Percentiles rank a stretch among this genome's conserved stretches.
Evolutionary conservation across 2,329 filamentous ascomycete species (phyloP).

Genomic region (Lecanicillium sp.): DNA sequence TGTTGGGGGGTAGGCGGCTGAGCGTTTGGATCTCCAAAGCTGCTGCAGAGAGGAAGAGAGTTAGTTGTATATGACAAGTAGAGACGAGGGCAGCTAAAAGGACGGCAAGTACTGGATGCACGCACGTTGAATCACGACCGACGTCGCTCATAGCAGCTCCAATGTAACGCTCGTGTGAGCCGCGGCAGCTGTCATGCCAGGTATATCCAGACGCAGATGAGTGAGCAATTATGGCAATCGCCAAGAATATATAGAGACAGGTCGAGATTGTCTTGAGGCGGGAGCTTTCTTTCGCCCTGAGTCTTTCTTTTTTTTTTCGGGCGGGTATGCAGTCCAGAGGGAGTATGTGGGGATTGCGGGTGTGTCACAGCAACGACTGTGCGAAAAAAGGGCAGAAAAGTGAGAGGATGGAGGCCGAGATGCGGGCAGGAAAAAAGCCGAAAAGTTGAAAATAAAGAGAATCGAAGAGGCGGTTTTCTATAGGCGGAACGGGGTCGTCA

Average conservation of each 20-base stretch:
- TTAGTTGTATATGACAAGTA: conserved; percentile 26
- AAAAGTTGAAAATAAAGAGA: too few relatives aligned
- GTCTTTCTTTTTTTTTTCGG: conserved; percentile 6
- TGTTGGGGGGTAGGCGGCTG: conserved; percentile 53
- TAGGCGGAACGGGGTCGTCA: not conserved
- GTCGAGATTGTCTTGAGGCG: conserved; percentile 11
- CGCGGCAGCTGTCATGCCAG: conserved; percentile 9
- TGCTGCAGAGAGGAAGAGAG: conserved; percentile 27
- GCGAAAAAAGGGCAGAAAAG: not conserved
- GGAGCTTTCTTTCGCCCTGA: conserved; percentile 1
- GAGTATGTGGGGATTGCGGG: conserved; percentile 10
- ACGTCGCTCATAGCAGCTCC: conserved; percentile 58
- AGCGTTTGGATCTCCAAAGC: conserved; percentile 59
- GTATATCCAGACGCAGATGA: not conserved
- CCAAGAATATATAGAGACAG: not conserved
- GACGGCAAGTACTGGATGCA: conserved; percentile 9
- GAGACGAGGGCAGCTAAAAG: not conserved
- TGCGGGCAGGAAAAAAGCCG: not conserved
- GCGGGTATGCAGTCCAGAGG: conserved; percentile 10
- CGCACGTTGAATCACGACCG: conserved; percentile 46
- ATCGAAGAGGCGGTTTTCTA: not conserved
- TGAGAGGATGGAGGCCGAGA: not conserved
- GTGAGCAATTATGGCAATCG: not conserved
- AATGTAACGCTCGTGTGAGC: conserved; percentile 14
- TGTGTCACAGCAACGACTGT: conserved; percentile 15